Conservation (phyloP, 2,329 filamentous ascomycete genomes). For the Cadophora sp. region DNA sequence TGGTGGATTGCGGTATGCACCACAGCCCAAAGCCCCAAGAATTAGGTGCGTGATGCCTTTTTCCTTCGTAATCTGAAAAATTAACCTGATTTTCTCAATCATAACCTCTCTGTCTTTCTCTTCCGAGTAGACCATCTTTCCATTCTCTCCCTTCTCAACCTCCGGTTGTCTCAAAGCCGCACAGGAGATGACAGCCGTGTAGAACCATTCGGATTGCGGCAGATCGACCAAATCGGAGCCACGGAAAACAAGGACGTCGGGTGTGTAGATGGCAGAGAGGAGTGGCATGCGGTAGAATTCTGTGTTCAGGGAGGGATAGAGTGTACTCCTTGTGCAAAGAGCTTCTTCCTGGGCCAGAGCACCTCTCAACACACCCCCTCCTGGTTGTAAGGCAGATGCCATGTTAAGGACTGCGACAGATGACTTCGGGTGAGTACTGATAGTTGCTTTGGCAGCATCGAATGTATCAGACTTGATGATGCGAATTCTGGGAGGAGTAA, state of each 20-base stretch:
- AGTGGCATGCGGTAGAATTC: conserved; percentile 46
- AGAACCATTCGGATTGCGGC: conserved; percentile 43
- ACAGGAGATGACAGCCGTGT: conserved; percentile 39
- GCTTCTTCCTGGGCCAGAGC: conserved; percentile 72
- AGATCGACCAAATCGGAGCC: conserved; percentile 58
- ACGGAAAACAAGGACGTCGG: conserved; percentile 59
- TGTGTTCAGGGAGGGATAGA: conserved; percentile 55
- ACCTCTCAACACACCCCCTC: conserved; percentile 70
- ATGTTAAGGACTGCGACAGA: conserved; percentile 70
- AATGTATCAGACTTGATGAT: conserved; percentile 64
- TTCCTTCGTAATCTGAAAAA: conserved; percentile 53
- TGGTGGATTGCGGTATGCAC: conserved; percentile 68
- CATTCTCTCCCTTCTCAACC: conserved; percentile 10
- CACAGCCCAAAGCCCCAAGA: conserved; percentile 73
- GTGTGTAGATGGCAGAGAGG: conserved; percentile 55
- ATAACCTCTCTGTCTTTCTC: conserved; percentile 37
- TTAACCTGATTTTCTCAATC: conserved; percentile 40
- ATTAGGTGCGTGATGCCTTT: conserved; percentile 64
- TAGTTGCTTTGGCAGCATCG: conserved; percentile 58
- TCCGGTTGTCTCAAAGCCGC: conserved; percentile 36
- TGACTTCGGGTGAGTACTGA: conserved; percentile 42
- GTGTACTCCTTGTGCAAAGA: conserved; percentile 68
- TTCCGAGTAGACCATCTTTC: conserved; percentile 39
- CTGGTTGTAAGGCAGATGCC: conserved; percentile 62
- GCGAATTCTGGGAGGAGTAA: conserved; percentile 31